Percentiles rank a stretch among this genome's conserved stretches.
Evolutionary conservation across 768 basidiomycete genomes (phyloP).

Genomic region (Lyophyllum shimeji): DNA sequence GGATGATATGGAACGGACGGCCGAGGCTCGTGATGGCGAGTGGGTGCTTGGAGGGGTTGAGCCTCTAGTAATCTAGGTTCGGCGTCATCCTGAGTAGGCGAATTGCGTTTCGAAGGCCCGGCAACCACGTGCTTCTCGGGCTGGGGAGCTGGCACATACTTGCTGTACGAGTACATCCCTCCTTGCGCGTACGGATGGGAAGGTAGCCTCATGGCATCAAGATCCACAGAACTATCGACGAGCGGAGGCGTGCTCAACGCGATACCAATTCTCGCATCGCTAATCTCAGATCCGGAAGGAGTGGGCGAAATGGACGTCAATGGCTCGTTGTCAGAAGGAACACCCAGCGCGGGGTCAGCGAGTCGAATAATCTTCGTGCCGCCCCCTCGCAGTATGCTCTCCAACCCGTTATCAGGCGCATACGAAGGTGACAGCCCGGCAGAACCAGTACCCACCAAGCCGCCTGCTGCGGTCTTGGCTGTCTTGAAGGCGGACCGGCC

Average conservation of each 20-base stretch:
- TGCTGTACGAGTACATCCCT: conserved; percentile 30
- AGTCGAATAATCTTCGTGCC: conserved; percentile 41
- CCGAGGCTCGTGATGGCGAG: conserved; percentile 34
- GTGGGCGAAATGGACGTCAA: conserved; percentile 14
- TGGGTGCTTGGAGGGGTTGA: conserved; percentile 23
- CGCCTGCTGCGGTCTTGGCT: conserved; percentile 33
- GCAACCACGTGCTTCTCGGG: conserved; percentile 14
- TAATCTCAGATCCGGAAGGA: conserved; percentile 27
- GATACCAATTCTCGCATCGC: conserved; percentile 31
- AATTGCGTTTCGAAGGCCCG: conserved; percentile 28
- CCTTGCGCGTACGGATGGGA: conserved; percentile 53
- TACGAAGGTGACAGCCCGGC: conserved; percentile 1
- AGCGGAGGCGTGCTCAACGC: conserved; percentile 36
- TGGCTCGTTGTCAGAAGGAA: conserved; percentile 24
- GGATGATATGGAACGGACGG: conserved; percentile 43
- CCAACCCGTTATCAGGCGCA: conserved; percentile 27
- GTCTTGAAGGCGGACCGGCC: conserved; percentile 40
- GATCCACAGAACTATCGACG: conserved; percentile 20
- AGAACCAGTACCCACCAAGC: conserved; percentile 13
- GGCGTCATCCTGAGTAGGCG: conserved; percentile 19
- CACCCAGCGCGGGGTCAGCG: conserved; percentile 37
- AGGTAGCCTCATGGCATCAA: conserved; percentile 33
- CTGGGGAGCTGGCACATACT: conserved; percentile 8
- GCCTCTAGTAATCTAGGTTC: background rate
- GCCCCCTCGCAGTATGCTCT: conserved; percentile 38